A percentile compares a stretch with the other conserved stretches of the same genome.
Evolutionary conservation across 2,329 filamentous ascomycete species (phyloP).

Genomic region (Thyridium curvatum): DNA sequence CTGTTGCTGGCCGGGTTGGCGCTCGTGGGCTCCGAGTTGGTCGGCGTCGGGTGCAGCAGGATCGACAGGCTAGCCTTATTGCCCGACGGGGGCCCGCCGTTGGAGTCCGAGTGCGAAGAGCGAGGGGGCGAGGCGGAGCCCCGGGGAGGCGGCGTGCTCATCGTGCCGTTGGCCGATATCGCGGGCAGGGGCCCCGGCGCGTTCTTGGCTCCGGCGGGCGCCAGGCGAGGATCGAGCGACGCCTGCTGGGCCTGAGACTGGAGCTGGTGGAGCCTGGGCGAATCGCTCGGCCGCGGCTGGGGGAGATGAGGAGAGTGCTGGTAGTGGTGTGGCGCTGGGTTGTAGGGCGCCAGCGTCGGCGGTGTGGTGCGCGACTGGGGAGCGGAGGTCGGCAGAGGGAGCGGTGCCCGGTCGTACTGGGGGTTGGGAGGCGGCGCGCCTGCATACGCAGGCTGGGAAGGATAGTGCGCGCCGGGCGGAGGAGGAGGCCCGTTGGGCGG

Average conservation of each 20-base stretch:
- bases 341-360: constrained; percentile 18
- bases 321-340: constrained; percentile 16
- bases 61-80: constrained; percentile 41
- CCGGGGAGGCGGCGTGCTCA: constrained; percentile 36
- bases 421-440: constrained; percentile 14
- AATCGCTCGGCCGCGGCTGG: neutral
- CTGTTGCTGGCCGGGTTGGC: constrained; percentile 35
- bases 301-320: constrained; percentile 2
- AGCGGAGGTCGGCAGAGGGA: constrained; percentile 23
- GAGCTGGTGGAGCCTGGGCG: neutral
- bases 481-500: constrained; percentile 10
- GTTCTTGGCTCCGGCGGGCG: constrained; percentile 24
- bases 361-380: constrained; percentile 11
- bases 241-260: constrained; percentile 1
- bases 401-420: constrained; percentile 25
- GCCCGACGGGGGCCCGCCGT: constrained; percentile 10
- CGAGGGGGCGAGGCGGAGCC: constrained; percentile 43
- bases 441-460: too few species aligned
- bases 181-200: constrained; percentile 38
- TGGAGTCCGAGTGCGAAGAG: constrained; percentile 27
- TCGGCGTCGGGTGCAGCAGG: constrained; percentile 41
- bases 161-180: constrained; percentile 23
- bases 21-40: constrained; percentile 38
- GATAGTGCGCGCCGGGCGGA: constrained; percentile 17
- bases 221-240: constrained; percentile 26